A percentile compares a stretch with the other conserved stretches of the same genome.
These are phyloP conservation scores for Adenanthera pavonina DNA, from an alignment of 306 rosid genomes.

Conservation along the genomic window DNA sequence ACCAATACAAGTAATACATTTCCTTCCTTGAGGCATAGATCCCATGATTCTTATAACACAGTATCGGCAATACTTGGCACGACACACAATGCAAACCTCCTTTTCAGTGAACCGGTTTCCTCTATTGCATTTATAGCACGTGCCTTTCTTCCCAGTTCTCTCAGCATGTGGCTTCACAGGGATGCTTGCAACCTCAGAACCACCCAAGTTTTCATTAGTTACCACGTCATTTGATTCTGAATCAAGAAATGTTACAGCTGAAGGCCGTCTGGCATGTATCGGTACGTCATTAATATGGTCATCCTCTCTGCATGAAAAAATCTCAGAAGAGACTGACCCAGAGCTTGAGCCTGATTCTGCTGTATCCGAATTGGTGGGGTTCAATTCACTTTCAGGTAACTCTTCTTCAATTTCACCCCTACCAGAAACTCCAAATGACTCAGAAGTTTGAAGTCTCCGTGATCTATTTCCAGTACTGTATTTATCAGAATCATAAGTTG, in stretches of 20 bases:
- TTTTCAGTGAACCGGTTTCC: constrained; percentile 66
- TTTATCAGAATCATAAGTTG: constrained; percentile 18
- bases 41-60: constrained; percentile 85
- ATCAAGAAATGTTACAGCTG: constrained; percentile 66
- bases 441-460: constrained; percentile 26
- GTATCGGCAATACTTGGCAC: constrained; percentile 56
- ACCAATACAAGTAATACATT: constrained; percentile 76
- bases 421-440: neutral
- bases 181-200: constrained; percentile 41
- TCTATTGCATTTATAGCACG: constrained; percentile 67
- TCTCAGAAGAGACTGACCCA: constrained; percentile 54
- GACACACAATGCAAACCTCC: constrained; percentile 79
- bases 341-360: constrained; percentile 59
- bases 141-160: constrained; percentile 70
- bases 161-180: constrained; percentile 49
- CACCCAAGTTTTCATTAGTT: constrained; percentile 35
- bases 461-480: constrained; percentile 10
- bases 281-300: constrained; percentile 1
- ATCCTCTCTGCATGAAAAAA: constrained; percentile 56
- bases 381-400: constrained; percentile 37
- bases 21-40: constrained; percentile 89
- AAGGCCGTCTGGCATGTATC: constrained; percentile 57
- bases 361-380: constrained; percentile 49
- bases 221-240: constrained; percentile 38
- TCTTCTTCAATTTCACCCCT: neutral